Base-by-base conservation (phyloP, 176 grass and related monocot genomes). In the Oryza coarctata region DNA sequence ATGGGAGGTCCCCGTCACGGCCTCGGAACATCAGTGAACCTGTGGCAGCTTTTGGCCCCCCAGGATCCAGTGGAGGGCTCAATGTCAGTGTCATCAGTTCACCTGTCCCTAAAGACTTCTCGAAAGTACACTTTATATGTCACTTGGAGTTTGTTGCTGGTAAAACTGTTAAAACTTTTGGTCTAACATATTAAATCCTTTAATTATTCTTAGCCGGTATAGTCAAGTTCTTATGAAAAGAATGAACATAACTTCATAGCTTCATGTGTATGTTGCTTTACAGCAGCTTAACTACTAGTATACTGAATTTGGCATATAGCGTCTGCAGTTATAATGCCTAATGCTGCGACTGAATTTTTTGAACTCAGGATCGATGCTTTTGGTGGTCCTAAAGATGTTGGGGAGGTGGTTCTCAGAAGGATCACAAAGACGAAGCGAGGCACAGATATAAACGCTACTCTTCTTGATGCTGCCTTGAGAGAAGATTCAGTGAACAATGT, bases 21-120 rank as follows among this genome's bases (percentile, higher is more conserved):
- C 80, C 81, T 47, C 82, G 66, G 32, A 69, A 82, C 30, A 20
- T 83, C 61, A 88, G 80, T 75, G 93, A 94, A 47, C 96, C 93
- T 18, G 85, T 98, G 39, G 90, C 88, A 23, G 96, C 96, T 12
- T 98, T 98, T 76, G 96, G 96, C 0, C 92, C 96, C 5, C 96
- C 93, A 0, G 96, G 93, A 50, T 95, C 96, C 44, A 98, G 27
- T 20, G 93, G 96, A 26, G 92, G 93, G 64, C 92, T 98, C 45
- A 98, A 98, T 47, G 92, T 94, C 64, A 98, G 96, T 74, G 86
- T 99, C 75, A 93, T 99, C 12, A 91, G 93, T 1, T 93, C 96
- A 33, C 61, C 87, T 17, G 93, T 99, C 5, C 90, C 93, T 11
- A 85, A 68, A 60, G 90, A 99, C 39, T 99, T 99, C 76, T 89